phyloP scores from a whole-genome alignment of 2,329 filamentous ascomycete species.

The Cladophialophora carrionii region DNA sequence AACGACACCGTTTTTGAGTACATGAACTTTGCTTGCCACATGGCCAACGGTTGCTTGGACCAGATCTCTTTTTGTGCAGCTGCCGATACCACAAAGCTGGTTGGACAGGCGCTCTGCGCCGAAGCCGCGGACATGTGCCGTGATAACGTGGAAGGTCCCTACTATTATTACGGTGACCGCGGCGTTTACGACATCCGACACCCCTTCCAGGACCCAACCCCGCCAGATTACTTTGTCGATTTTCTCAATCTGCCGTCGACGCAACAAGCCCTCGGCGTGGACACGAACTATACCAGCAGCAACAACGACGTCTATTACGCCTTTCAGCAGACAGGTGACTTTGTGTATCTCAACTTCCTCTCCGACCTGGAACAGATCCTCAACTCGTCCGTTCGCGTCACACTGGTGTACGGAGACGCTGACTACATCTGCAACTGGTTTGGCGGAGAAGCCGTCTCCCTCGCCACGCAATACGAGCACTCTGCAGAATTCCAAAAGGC shows the following conservation, averaged over 20 bases:
- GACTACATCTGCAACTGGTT: constrained; percentile 61
- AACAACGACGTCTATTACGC: constrained; percentile 50
- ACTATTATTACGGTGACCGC: constrained; percentile 58
- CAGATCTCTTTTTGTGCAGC: constrained; percentile 69
- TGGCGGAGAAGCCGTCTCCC: constrained; percentile 74
- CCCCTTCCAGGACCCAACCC: constrained; percentile 62
- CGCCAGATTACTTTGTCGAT: constrained; percentile 61
- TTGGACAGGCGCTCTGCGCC: constrained; percentile 56
- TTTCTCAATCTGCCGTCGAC: constrained; percentile 63
- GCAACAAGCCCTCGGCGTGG: constrained; percentile 63
- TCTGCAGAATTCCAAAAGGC: constrained; percentile 64
- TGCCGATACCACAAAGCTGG: constrained; percentile 61
- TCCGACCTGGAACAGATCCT: constrained; percentile 64
- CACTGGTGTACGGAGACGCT: constrained; percentile 70
- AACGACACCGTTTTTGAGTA: constrained; percentile 64
- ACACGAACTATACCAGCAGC: constrained; percentile 60
- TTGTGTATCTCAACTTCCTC: constrained; percentile 65
- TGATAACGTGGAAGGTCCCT: constrained; percentile 60
- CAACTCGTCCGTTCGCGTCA: constrained; percentile 64
- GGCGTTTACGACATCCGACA: constrained; percentile 67
- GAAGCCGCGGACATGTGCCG: constrained; percentile 61
- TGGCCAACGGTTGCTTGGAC: constrained; percentile 63
- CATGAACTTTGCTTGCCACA: constrained; percentile 62
- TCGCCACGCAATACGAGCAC: constrained; percentile 59
- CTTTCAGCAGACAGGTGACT: constrained; percentile 62